Evolutionary conservation across 2,329 filamentous ascomycete genomes (phyloP).

Genomic region (Cordyceps fumosorosea): DNA sequence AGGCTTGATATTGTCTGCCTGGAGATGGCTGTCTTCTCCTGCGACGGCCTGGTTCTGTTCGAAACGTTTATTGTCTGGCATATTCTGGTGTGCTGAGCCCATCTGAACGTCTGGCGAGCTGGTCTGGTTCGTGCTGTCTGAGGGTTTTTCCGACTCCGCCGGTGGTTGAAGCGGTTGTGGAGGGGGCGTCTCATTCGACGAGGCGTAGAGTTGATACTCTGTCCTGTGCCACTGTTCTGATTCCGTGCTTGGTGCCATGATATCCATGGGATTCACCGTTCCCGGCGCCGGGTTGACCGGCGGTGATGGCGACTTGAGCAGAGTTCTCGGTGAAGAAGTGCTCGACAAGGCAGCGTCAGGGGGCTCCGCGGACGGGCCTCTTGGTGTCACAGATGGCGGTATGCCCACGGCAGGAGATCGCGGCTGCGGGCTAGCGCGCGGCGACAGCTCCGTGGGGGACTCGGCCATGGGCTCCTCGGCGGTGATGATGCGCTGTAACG

Average conservation of each 20-base stretch:
- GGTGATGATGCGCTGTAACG: slow-evolving; percentile 13
- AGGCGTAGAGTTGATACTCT: slow-evolving; percentile 28
- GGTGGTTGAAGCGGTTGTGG: slow-evolving; percentile 4
- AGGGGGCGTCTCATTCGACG: slow-evolving; percentile 22
- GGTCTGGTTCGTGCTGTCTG: background rate
- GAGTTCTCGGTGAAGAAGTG: background rate
- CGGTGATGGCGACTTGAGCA: slow-evolving; percentile 21
- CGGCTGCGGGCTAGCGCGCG: slow-evolving; percentile 9
- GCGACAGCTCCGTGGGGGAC: slow-evolving; percentile 25
- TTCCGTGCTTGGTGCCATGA: slow-evolving; percentile 40
- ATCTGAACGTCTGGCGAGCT: background rate
- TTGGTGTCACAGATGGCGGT: slow-evolving; percentile 5
- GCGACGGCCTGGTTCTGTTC: slow-evolving; percentile 12
- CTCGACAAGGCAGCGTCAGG: slow-evolving; percentile 16
- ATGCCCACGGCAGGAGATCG: background rate
- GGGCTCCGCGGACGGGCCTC: slow-evolving; percentile 10
- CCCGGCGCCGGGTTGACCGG: slow-evolving; percentile 33
- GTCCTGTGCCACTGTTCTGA: slow-evolving; percentile 31
- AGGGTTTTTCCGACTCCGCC: background rate
- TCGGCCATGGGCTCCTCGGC: slow-evolving; percentile 20
- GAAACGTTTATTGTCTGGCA: background rate
- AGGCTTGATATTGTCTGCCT: slow-evolving; percentile 22
- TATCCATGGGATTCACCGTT: slow-evolving; percentile 48
- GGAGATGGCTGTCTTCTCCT: slow-evolving; percentile 17
- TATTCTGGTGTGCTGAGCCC: background rate